These are phyloP conservation scores for Hygrophila difformis DNA, from an alignment of 257 asterid species.

Conservation along the genomic window DNA sequence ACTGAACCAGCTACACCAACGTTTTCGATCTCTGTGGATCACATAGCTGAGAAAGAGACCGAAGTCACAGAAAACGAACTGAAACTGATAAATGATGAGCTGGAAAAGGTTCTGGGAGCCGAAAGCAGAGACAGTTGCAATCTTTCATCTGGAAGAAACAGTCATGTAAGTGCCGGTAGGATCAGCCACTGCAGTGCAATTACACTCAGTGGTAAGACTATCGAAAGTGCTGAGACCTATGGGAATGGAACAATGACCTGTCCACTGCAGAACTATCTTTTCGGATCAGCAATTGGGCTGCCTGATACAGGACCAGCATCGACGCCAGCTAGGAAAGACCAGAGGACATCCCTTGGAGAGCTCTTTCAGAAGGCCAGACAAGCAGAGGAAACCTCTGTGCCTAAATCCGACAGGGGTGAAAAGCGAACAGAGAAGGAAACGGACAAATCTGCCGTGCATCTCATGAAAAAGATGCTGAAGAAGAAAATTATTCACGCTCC, in stretches of 20 bases:
- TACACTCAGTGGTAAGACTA: conserved; percentile 56
- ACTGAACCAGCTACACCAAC: conserved; percentile 57
- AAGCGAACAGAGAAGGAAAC: conserved; percentile 51
- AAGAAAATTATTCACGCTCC: conserved; percentile 38
- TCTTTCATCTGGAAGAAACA: conserved; percentile 70
- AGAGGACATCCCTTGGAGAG: conserved; percentile 84
- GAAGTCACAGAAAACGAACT: conserved; percentile 71
- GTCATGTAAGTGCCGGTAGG: conserved; percentile 67
- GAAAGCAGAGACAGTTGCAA: conserved; percentile 40
- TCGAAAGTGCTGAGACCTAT: conserved; percentile 23
- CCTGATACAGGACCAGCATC: conserved; percentile 32
- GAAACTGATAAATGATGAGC: conserved; percentile 57
- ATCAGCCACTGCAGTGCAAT: conserved; percentile 68
- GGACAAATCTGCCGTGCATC: conserved; percentile 56
- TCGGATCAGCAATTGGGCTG: conserved; percentile 61
- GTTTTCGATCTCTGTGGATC: conserved; percentile 59
- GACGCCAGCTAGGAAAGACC: conserved; percentile 40
- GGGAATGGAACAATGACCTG: conserved; percentile 16
- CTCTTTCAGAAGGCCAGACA: conserved; percentile 75
- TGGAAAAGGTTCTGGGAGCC: conserved; percentile 81
- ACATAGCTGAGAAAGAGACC: conserved; percentile 77
- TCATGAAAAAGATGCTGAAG: conserved; percentile 68
- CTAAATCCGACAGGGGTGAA: conserved; percentile 38
- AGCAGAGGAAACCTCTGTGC: conserved; percentile 47
- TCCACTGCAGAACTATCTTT: conserved; percentile 81